phyloP scores from a whole-genome alignment of 208 protist species.

The Lotmaria passim region DNA sequence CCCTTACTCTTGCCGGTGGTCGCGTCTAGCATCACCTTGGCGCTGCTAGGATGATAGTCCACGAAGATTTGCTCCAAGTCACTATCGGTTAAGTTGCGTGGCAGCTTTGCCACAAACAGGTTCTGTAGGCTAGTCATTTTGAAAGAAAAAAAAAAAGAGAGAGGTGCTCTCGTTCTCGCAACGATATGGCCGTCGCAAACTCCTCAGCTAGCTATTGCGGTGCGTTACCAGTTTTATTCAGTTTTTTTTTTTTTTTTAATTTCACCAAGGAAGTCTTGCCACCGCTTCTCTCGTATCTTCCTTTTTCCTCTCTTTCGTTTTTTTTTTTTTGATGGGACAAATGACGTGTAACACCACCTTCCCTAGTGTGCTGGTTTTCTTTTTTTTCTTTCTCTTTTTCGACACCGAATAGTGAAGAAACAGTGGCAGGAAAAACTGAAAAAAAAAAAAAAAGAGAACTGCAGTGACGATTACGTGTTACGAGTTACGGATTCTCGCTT shows the following conservation, averaged over 20 bases:
- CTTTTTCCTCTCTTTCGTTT: constrained; percentile 12
- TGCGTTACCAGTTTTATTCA: neutral
- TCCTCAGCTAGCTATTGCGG: neutral
- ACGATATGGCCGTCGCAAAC: too few species aligned
- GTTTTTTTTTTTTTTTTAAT: constrained; percentile 7
- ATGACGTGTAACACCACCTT: constrained; percentile 8
- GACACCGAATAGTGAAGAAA: too few species aligned
- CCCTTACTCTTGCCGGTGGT: constrained; percentile 92
- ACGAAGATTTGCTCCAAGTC: constrained; percentile 80
- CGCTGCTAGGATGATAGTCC: constrained; percentile 85
- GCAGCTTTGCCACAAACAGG: constrained; percentile 96
- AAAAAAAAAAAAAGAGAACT: constrained; percentile 17
- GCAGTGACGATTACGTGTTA: too few species aligned
- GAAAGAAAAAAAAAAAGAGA: too few species aligned
- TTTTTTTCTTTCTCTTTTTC: too few species aligned
- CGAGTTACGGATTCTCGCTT: too few species aligned
- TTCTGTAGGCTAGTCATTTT: constrained; percentile 93
- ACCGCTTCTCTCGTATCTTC: neutral
- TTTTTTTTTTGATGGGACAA: neutral
- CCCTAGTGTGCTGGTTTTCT: constrained; percentile 1
- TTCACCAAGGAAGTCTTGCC: neutral
- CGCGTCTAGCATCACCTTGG: constrained; percentile 91
- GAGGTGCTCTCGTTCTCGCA: too few species aligned
- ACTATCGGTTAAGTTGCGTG: constrained; percentile 78
- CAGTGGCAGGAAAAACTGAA: too few species aligned